A percentile compares a stretch with the other conserved stretches of the same genome.
Evolutionary conservation across 2,329 filamentous ascomycete species (phyloP).

Genomic region (Didymella pomorum): DNA sequence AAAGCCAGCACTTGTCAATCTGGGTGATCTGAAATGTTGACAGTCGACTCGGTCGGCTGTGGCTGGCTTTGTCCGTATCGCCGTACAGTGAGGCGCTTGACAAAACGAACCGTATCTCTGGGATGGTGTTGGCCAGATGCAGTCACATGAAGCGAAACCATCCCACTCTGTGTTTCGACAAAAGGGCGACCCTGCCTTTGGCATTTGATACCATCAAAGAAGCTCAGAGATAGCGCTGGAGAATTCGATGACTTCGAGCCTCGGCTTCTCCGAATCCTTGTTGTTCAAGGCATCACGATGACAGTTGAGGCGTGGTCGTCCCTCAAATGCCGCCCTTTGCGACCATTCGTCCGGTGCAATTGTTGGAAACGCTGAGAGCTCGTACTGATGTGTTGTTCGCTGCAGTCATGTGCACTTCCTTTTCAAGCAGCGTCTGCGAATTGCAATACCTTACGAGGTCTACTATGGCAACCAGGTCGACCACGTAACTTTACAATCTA

Average conservation of each 20-base stretch:
- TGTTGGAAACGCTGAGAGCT: constrained; percentile 5
- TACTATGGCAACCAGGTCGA: constrained; percentile 11
- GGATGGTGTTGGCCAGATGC: constrained; percentile 8
- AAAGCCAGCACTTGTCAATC: background rate
- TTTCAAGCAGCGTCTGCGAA: constrained; percentile 15
- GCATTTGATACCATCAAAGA: background rate
- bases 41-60: constrained; percentile 14
- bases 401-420: constrained; percentile 12
- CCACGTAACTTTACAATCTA: constrained; percentile 21
- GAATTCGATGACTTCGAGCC: background rate
- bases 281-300: background rate
- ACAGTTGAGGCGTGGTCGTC: background rate
- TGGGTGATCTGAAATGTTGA: background rate
- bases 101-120: constrained; percentile 5
- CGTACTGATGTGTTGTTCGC: constrained; percentile 13
- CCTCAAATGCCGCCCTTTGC: constrained; percentile 5
- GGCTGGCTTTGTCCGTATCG: constrained; percentile 15
- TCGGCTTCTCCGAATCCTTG: background rate
- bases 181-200: background rate
- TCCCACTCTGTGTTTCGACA: background rate
- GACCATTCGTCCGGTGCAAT: background rate
- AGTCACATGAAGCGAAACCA: constrained; percentile 10
- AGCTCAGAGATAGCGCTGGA: background rate
- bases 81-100: constrained; percentile 8
- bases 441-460: constrained; percentile 11